Percentiles rank a stretch among this genome's conserved stretches.
Conservation (phyloP, 2,329 filamentous ascomycete species). For the Immersiporthe knoxdaviesiana region DNA sequence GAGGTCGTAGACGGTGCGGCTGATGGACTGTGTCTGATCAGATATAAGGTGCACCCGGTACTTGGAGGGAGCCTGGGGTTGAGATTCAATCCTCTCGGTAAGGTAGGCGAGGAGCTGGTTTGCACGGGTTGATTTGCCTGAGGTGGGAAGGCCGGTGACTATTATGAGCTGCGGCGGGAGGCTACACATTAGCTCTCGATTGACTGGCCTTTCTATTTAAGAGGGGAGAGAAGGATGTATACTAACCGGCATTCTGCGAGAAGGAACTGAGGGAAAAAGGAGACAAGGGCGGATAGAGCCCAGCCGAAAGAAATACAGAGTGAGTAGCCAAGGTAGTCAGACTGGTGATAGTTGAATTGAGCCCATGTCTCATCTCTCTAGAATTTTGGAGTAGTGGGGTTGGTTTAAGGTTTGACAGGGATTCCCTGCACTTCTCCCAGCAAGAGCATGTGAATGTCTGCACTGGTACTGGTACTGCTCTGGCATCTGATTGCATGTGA, state of each 20-base stretch:
- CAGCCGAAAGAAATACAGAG: background rate
- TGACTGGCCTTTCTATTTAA: no score
- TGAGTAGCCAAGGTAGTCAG: background rate
- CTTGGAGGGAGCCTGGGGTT: conserved; percentile 40
- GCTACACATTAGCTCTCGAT: conserved; percentile 7
- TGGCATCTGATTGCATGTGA: no score
- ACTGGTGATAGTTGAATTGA: background rate
- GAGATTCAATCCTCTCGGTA: conserved; percentile 55
- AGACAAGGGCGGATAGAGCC: background rate
- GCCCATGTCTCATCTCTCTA: background rate
- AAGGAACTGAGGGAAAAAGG: no score
- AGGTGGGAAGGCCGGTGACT: conserved; percentile 68
- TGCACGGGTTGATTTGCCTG: conserved; percentile 69
- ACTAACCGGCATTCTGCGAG: conserved; percentile 1
- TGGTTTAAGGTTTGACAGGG: background rate
- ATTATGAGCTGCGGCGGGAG: conserved; percentile 61
- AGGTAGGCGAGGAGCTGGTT: conserved; percentile 69
- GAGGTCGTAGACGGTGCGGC: conserved; percentile 72
- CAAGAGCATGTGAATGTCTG: conserved; percentile 8
- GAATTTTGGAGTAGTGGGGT: background rate
- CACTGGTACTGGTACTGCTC: no score
- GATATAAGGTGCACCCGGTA: conserved; percentile 76
- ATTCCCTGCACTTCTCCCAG: background rate
- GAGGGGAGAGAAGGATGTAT: background rate
- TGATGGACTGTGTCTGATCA: conserved; percentile 71